A percentile compares a stretch with the other conserved stretches of the same genome.
phyloP scores from a whole-genome alignment of 306 rosid species.

The Fragaria vesca region DNA sequence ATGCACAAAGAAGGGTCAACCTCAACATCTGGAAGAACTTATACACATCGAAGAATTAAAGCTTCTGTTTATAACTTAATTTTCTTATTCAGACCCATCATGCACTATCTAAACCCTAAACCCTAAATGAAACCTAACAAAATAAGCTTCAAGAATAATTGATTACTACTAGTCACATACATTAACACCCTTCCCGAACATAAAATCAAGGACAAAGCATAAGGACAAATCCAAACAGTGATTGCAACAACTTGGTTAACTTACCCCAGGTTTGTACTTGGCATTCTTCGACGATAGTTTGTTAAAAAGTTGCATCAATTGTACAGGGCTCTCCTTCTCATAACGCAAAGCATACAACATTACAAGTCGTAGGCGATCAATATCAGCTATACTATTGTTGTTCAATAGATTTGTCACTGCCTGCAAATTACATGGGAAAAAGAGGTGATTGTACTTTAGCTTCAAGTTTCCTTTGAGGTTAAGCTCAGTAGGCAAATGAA shows the following conservation, averaged over 20 bases:
- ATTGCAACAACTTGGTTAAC: neutral
- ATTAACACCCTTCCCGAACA: neutral
- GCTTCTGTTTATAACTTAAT: neutral
- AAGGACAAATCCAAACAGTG: neutral
- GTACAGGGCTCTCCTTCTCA: constrained; percentile 93
- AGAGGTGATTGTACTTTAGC: constrained; percentile 12
- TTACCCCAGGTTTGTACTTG: constrained; percentile 30
- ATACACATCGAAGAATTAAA: neutral
- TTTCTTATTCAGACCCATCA: neutral
- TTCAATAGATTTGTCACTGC: constrained; percentile 73
- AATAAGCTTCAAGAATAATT: neutral
- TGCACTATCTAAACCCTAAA: neutral
- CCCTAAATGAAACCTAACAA: neutral
- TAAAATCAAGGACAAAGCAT: neutral
- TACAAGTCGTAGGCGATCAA: constrained; percentile 74
- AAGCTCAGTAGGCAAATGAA: constrained; percentile 9
- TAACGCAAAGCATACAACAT: constrained; percentile 92
- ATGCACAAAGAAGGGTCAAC: constrained; percentile 5
- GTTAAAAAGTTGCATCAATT: constrained; percentile 49
- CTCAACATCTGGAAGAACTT: constrained; percentile 1
- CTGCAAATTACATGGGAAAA: constrained; percentile 48
- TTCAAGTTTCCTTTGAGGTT: neutral
- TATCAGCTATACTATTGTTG: constrained; percentile 71
- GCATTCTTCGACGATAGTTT: constrained; percentile 18
- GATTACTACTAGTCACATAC: neutral